Evolutionary conservation across 1,284 basidiomycete species (phyloP).

Genomic region (Malassezia restricta): DNA sequence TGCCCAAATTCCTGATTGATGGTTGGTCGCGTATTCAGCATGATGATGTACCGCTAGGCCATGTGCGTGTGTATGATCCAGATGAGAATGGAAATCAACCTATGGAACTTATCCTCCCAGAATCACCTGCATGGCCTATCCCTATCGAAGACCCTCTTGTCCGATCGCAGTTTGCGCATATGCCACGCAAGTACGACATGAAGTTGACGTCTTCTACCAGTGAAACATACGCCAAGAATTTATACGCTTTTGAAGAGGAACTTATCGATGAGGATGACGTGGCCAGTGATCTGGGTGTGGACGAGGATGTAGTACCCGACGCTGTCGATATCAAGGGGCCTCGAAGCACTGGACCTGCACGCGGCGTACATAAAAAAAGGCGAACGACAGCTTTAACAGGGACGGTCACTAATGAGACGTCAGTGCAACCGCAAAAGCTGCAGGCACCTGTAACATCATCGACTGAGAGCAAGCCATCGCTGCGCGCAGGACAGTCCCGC

Average conservation of each 20-base stretch:
- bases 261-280: slow-evolving; percentile 18
- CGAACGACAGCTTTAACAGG: slow-evolving; percentile 28
- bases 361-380: slow-evolving; percentile 5
- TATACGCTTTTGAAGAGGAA: slow-evolving; percentile 38
- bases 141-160: slow-evolving; percentile 17
- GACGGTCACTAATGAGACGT: slow-evolving; percentile 37
- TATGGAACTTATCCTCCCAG: slow-evolving; percentile 40
- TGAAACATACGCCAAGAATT: slow-evolving; percentile 23
- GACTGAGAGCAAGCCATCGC: slow-evolving; percentile 17
- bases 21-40: slow-evolving; percentile 49
- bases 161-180: slow-evolving; percentile 18
- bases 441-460: neutral
- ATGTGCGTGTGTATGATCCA: slow-evolving; percentile 49
- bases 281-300: slow-evolving; percentile 9
- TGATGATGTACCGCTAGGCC: slow-evolving; percentile 49
- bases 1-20: slow-evolving; percentile 51
- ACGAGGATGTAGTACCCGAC: slow-evolving; percentile 5
- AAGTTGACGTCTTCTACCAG: slow-evolving; percentile 29
- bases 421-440: slow-evolving; percentile 26
- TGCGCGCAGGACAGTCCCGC: slow-evolving; percentile 25
- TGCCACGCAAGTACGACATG: slow-evolving; percentile 36
- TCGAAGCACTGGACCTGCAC: slow-evolving; percentile 2
- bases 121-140: slow-evolving; percentile 23
- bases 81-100: slow-evolving; percentile 34
- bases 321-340: neutral